Conservation (phyloP, 129 eudicot genomes). For the Flaveria sonorensis region DNA sequence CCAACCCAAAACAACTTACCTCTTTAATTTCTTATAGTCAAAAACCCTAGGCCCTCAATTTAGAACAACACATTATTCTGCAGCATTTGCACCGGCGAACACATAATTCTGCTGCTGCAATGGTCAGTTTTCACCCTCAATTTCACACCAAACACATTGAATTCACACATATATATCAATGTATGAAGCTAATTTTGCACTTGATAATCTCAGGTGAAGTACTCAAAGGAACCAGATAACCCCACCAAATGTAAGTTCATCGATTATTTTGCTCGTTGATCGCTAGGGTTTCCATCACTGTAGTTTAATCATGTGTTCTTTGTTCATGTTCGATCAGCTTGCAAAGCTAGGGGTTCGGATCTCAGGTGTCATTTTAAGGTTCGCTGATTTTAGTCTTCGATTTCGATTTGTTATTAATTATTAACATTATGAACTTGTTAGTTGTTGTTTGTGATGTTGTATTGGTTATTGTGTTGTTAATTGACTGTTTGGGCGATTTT, state of each 20-base stretch:
- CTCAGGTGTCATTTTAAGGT: conserved; percentile 70
- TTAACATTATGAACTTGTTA: background rate
- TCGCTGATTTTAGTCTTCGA: background rate
- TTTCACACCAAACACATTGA: background rate
- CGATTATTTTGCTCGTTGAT: background rate
- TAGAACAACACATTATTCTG: background rate
- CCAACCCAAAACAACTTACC: conserved; percentile 10
- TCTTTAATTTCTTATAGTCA: background rate
- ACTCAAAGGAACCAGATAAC: conserved; percentile 72
- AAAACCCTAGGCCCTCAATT: conserved; percentile 17
- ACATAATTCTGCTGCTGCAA: conserved; percentile 15
- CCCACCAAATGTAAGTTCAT: conserved; percentile 60
- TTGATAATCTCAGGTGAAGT: conserved; percentile 51
- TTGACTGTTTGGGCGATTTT: background rate
- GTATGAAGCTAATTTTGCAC: background rate
- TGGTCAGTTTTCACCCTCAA: conserved; percentile 31
- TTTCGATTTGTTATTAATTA: background rate
- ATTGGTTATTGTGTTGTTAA: background rate
- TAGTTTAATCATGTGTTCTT: background rate
- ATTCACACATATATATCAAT: background rate
- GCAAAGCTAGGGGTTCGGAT: conserved; percentile 63
- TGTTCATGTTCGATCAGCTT: conserved; percentile 44
- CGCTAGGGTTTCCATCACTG: background rate
- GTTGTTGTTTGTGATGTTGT: too few relatives aligned
- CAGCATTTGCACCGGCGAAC: conserved; percentile 21